A percentile compares a stretch with the other conserved stretches of the same genome.
phyloP scores from a whole-genome alignment of 1,139 yeast genomes.

The Meyerozyma elateridarum region DNA sequence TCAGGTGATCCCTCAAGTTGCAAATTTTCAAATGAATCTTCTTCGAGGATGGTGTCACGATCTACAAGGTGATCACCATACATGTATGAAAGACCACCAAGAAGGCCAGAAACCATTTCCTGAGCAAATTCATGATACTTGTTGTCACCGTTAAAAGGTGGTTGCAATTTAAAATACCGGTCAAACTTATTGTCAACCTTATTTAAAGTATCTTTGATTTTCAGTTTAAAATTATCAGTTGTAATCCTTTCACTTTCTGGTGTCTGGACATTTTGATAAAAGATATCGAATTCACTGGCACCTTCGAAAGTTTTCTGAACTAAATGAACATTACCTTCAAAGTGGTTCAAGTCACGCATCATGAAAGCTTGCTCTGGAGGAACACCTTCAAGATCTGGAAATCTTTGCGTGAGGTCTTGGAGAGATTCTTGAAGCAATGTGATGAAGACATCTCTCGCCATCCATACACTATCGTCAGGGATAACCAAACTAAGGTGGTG shows the following conservation, averaged over 20 bases:
- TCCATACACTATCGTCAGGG: constrained; percentile 75
- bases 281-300: constrained; percentile 69
- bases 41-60: constrained; percentile 62
- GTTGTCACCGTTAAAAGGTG: constrained; percentile 47
- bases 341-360: constrained; percentile 55
- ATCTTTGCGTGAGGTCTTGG: constrained; percentile 36
- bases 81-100: constrained; percentile 89
- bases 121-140: constrained; percentile 60
- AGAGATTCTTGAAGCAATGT: constrained; percentile 69
- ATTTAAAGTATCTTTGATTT: constrained; percentile 31
- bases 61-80: constrained; percentile 87
- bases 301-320: constrained; percentile 75
- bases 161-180: constrained; percentile 45
- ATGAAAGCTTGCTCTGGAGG: constrained; percentile 51
- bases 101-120: constrained; percentile 72
- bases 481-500: constrained; percentile 67
- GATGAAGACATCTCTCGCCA: constrained; percentile 70
- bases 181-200: constrained; percentile 55
- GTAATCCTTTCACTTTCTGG: constrained; percentile 38
- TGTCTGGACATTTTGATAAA: constrained; percentile 48
- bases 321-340: constrained; percentile 74
- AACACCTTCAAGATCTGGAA: constrained; percentile 24
- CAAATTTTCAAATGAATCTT: constrained; percentile 55
- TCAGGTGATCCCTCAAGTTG: constrained; percentile 50
- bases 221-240: constrained; percentile 33